These are phyloP conservation scores for Fraxinus angustifolia DNA, from an alignment of 305 asterid genomes.

Conservation along the genomic window DNA sequence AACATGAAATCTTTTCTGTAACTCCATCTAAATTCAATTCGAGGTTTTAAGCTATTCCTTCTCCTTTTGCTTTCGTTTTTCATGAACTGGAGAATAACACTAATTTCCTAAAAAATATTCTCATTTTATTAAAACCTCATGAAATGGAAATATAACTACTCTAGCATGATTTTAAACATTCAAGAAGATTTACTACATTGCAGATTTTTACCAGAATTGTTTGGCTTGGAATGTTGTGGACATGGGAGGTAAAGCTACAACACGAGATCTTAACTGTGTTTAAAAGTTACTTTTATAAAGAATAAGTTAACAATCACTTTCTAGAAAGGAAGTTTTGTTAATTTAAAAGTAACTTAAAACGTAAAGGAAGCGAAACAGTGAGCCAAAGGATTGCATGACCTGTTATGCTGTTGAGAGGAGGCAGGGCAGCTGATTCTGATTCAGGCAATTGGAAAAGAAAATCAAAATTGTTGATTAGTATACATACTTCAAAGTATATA, in stretches of 20 bases:
- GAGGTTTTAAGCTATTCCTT: neutral
- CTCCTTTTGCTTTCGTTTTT: neutral
- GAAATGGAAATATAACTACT: neutral
- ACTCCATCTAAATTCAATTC: neutral
- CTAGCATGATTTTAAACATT: neutral
- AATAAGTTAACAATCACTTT: neutral
- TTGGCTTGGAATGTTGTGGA: constrained; percentile 25
- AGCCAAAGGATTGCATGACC: constrained; percentile 30
- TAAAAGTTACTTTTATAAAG: neutral
- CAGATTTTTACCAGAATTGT: constrained; percentile 25
- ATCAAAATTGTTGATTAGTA: neutral
- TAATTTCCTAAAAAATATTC: neutral
- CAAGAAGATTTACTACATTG: neutral
- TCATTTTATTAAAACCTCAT: neutral
- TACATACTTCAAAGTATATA: neutral
- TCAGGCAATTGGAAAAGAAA: constrained; percentile 3
- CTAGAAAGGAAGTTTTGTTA: neutral
- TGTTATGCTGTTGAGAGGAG: constrained; percentile 62
- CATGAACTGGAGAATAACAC: neutral
- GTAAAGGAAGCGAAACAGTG: neutral
- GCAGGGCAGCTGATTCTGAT: constrained; percentile 56
- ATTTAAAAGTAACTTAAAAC: neutral
- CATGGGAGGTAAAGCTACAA: constrained; percentile 29
- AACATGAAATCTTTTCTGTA: neutral
- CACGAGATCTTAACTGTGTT: neutral